Base-by-base conservation (phyloP, 805 yeast genomes). In the Hanseniaspora lindneri region DNA sequence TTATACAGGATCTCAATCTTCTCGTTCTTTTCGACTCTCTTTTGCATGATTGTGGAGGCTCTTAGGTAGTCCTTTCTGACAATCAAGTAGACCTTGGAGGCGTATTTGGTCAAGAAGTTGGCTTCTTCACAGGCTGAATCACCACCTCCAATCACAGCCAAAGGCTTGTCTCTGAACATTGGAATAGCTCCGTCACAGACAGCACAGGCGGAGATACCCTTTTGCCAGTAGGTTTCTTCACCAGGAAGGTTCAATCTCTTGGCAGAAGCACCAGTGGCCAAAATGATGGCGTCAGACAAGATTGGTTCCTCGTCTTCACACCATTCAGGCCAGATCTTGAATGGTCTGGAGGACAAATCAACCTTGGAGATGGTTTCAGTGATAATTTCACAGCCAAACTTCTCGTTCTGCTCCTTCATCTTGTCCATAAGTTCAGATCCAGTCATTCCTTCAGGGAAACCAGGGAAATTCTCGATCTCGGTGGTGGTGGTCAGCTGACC, bases 81-180 rank as follows among this genome's bases (percentile, higher is more conserved):
- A 58, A 92, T 73, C 66, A 92, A 71, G 67, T 70, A 86, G 50
- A 92, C 98, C 73, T 92, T 92, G 48, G 96, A 86, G 54, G 95
- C 99, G 68, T 92, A 92, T 68, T 92, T 92, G 60, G 99, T 92
- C 66, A 92, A 75, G 70, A 92, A 92, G 56, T 84, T 71, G 28
- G 99, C 98, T 72, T 92, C 99, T 72, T 92, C 99, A 68, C 97
- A 94, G 17, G 99, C 99, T 56, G 96, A 87, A 69, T 92, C 99
- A 66, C 99, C 99, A 57, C 99, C 99, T 52, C 99, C 99, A 57
- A 92, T 73, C 51, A 92, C 99, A 23, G 96, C 97, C 64, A 92
- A 76, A 34, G 98, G 97, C 69, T 87, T 83, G 74, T 92, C 83
- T 75, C 97, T 84, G 74, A 92, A 92, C 59, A 92, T 88, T 58